Percentiles rank a stretch among this genome's conserved stretches.
These are phyloP conservation scores for Pythium volutum DNA, from an alignment of 352 stramenopile genomes.

Conservation along the genomic window DNA sequence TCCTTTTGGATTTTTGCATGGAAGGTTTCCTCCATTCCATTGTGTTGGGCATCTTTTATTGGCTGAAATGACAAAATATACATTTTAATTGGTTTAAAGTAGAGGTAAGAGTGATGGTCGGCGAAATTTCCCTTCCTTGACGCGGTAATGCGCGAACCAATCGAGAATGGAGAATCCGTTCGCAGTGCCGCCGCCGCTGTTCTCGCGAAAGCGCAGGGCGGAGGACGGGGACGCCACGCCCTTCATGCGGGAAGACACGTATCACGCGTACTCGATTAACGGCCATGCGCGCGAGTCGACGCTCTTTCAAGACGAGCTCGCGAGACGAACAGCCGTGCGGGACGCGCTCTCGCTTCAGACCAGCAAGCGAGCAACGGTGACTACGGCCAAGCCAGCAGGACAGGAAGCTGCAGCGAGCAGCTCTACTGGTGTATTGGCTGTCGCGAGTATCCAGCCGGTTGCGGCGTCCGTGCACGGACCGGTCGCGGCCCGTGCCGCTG, in stretches of 20 bases:
- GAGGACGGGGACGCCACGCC: background rate
- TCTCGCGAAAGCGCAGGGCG: slow-evolving; percentile 42
- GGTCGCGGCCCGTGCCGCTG: background rate
- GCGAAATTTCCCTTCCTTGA: background rate
- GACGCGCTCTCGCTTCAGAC: background rate
- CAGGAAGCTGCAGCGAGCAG: too few species aligned
- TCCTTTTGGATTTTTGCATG: background rate
- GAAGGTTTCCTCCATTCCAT: background rate
- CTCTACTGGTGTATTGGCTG: background rate
- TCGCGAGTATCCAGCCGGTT: slow-evolving; percentile 13
- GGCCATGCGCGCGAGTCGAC: slow-evolving; percentile 17
- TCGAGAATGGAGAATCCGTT: slow-evolving; percentile 37
- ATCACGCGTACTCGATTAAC: slow-evolving; percentile 23
- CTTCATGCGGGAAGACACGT: slow-evolving; percentile 43
- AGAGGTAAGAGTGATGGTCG: slow-evolving; percentile 8
- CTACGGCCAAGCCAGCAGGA: background rate
- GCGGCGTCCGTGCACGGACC: slow-evolving; percentile 5
- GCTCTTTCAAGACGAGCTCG: slow-evolving; percentile 15
- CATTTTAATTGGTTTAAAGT: background rate
- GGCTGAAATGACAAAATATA: background rate
- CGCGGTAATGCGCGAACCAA: background rate
- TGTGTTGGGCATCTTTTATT: background rate
- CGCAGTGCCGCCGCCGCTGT: slow-evolving; percentile 41
- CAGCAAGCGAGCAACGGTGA: background rate
- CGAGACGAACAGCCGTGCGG: slow-evolving; percentile 4